Evolutionary conservation across 768 basidiomycete genomes (phyloP), one percentile per base, ranked within the genome.

Genomic region (Tulasnella calospora): DNA sequence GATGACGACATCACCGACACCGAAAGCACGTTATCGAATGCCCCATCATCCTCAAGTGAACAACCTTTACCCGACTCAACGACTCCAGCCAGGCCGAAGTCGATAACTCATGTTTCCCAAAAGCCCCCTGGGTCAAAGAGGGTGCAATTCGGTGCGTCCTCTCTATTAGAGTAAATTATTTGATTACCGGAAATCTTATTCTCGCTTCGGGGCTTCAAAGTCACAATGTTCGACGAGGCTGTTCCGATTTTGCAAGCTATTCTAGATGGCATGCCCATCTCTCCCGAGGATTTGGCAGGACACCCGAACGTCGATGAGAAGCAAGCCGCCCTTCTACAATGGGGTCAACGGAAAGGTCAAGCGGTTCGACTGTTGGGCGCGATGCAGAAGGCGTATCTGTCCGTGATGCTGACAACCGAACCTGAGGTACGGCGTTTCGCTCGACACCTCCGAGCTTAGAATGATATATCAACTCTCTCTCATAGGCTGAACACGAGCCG

Each of bases 311-410:
- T 10, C n/a, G 61, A 21, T 4, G 61, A 67, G 61, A 67, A 30
- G 61, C 61, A 17, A 15, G 33, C 27, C 27, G 61, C 23, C 33
- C 27, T 67, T 1, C 0, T 67, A 15, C 61, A 67, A 8, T 67
- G 61, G 61, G 33, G 33, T 3, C 61, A 67, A 3, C 7, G 33
- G 2, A 67, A 67, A 35, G 30, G 33, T 0, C 61, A 67, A 35
- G 61, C 61, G n/a, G 27, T 67, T 13, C 61, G n/a, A 0, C 61
- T 67, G 13, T 35, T 67, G 12, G 33, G 61, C n/a, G 61, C 61
- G 61, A 67, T 67, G 61, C 61, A 67, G n/a, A 67, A 67, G 61
- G 61, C 61, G 30, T 67, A 67, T 67, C n/a, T 67, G 12, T 30
- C n/a, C 13, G 61, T 67, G n/a, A 67, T 67, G 61, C 30, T 67